Conservation (phyloP, 2,329 filamentous ascomycete species). For the Pseudogymnoascus sp. region DNA sequence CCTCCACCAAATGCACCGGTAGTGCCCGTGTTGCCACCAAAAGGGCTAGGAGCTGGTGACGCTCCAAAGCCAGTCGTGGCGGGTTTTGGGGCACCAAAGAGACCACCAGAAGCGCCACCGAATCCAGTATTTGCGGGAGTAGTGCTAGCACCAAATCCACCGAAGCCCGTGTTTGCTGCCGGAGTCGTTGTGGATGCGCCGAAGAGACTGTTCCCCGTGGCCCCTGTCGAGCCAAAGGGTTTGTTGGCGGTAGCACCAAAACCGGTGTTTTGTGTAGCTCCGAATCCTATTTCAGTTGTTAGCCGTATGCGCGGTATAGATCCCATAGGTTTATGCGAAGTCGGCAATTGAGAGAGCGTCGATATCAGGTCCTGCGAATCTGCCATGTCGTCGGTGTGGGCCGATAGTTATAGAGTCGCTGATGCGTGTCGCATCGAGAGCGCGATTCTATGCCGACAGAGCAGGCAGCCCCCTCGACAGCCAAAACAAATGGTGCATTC, state of each 20-base stretch:
- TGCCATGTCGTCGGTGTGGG: background rate
- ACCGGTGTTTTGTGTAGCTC: constrained; percentile 29
- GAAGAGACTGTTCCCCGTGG: constrained; percentile 44
- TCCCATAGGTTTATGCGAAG: background rate
- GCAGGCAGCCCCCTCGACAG: background rate
- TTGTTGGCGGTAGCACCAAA: constrained; percentile 27
- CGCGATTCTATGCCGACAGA: background rate
- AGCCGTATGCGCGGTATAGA: background rate
- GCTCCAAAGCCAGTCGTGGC: constrained; percentile 27
- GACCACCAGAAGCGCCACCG: constrained; percentile 17
- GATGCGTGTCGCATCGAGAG: background rate
- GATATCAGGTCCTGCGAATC: background rate
- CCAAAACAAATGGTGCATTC: constrained; percentile 7
- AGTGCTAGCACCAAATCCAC: constrained; percentile 36
- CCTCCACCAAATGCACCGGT: constrained; percentile 32
- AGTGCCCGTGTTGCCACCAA: constrained; percentile 19
- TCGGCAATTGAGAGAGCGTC: background rate
- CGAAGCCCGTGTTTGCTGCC: constrained; percentile 27
- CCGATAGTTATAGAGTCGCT: background rate
- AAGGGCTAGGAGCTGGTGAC: constrained; percentile 21
- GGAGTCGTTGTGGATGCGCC: constrained; percentile 31
- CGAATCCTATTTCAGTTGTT: constrained; percentile 31
- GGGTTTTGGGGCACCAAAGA: constrained; percentile 23
- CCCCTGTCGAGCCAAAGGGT: constrained; percentile 39
- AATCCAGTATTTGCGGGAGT: constrained; percentile 19